Conservation (phyloP, 257 asterid genomes). For the Ophiorrhiza pumila region DNA sequence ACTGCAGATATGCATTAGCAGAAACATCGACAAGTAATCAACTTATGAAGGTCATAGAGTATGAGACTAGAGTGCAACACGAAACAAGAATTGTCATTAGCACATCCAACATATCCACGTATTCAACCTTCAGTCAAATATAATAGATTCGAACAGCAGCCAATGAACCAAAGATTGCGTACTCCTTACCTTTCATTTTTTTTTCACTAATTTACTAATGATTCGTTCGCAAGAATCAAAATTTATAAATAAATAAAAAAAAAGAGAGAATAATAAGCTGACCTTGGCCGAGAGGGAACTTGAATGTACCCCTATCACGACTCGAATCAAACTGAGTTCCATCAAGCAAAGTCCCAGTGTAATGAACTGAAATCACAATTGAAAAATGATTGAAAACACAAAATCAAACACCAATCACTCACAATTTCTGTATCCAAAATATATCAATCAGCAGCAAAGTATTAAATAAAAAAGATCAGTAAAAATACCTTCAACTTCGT, state of each 20-base stretch:
- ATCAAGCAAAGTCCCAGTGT: constrained; percentile 52
- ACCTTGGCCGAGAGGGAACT: constrained; percentile 63
- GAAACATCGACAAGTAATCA: too few relatives aligned
- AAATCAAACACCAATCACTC: neutral
- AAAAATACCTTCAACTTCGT: constrained; percentile 45
- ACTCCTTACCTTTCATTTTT: too few relatives aligned
- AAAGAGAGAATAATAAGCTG: neutral
- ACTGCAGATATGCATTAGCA: too few relatives aligned
- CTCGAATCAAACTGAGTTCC: constrained; percentile 62
- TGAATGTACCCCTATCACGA: constrained; percentile 45
- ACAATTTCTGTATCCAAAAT: too few relatives aligned
- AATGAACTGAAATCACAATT: constrained; percentile 38
- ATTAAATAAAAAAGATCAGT: neutral
- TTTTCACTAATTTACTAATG: neutral
- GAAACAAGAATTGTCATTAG: too few relatives aligned
- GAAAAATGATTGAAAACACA: neutral
- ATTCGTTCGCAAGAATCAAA: neutral
- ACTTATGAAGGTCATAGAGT: too few relatives aligned
- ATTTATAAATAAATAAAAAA: neutral
- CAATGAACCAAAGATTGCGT: too few relatives aligned
- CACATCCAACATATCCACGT: too few relatives aligned
- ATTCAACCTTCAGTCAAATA: too few relatives aligned
- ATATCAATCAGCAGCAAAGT: neutral
- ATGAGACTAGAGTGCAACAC: too few relatives aligned
- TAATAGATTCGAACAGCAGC: too few relatives aligned